phyloP scores from a whole-genome alignment of 768 basidiomycete species.

The Suillus americanus region DNA sequence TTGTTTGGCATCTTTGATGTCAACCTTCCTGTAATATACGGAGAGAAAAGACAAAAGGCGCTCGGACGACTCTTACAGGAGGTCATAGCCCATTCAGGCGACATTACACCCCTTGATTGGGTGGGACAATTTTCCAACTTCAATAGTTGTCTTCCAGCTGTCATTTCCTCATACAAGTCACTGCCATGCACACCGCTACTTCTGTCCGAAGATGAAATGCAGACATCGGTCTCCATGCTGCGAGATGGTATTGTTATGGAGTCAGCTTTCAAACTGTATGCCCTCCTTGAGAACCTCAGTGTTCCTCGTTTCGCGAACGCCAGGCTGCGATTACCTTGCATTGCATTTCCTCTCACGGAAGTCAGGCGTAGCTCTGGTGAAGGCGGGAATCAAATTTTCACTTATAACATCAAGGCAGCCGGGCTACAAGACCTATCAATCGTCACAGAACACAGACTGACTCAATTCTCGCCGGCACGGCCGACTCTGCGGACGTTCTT shows the following conservation, averaged over 20 bases:
- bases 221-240: neutral
- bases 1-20: too few relatives aligned
- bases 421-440: neutral
- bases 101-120: neutral
- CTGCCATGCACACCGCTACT: neutral
- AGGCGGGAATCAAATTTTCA: neutral
- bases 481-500: neutral
- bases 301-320: neutral
- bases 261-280: neutral
- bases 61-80: slow-evolving; percentile 1
- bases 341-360: neutral
- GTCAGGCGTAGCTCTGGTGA: neutral
- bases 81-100: neutral
- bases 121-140: neutral
- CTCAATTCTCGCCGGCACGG: neutral
- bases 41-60: neutral
- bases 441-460: neutral
- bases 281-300: neutral
- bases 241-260: neutral
- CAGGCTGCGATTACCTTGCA: neutral
- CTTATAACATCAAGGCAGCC: neutral
- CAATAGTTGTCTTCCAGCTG: neutral
- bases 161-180: neutral
- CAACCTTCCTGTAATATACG: too few relatives aligned
- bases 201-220: neutral